Evolutionary conservation across 257 asterid species (phyloP), one percentile per base, ranked within the genome.

Genomic region (Solanum sejunctum): DNA sequence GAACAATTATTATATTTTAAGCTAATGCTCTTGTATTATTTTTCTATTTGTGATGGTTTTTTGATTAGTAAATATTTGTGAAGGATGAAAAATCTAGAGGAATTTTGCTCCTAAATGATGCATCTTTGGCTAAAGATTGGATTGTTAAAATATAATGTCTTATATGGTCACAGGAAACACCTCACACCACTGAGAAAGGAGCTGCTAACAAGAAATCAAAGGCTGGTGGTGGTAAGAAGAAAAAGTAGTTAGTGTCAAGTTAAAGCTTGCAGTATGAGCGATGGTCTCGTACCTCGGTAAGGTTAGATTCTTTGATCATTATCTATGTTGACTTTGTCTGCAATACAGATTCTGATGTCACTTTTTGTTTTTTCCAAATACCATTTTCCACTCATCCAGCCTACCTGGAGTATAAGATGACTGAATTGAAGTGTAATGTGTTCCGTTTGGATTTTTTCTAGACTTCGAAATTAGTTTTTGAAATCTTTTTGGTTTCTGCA

Each of bases 141-240:
- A 9, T n/a, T 49, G 43, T 70, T 11, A 57, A 10, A 60, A 69
- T 70, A 56, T 18, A 8, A 86, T 80, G 64, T 45, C 84, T 57
- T 86, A 78, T 87, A 77, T 66, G 75, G 77, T 85, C 79, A 49
- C 95, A 96, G 99, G 98, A 93, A 82, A 84, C 95, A 49, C 64
- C 90, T 10, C 93, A 86, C 80, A 92, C 90, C 79, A 66, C 82
- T 64, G 93, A 86, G 58, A 94, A 96, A 91, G 96, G 92, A 90
- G 77, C 89, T 39, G 89, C 88, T 75, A 93, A 90, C 92, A 96
- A 94, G 86, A 94, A 94, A 91, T 32, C 89, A 13, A 96, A 96
- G 92, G 87, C 88, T 77, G 91, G 90, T 12, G 85, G 87, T 28
- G 92, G 90, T 41, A 91, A 84, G 93, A 96, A 90, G 92, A 96